phyloP scores from a whole-genome alignment of 208 protist genomes.

The Trichomonas vaginalis region DNA sequence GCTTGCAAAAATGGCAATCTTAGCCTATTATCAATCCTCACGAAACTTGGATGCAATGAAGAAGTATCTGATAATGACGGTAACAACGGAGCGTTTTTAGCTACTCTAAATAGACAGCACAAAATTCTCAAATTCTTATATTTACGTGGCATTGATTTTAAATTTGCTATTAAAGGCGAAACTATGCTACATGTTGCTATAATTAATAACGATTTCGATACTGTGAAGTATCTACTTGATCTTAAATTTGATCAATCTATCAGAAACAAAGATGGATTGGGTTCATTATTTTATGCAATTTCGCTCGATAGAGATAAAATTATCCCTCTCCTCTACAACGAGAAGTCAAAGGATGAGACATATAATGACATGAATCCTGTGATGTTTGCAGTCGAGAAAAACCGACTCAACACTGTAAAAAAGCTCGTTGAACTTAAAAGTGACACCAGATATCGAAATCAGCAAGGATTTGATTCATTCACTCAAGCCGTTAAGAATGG shows the following conservation, averaged over 20 bases:
- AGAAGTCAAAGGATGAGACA: not conserved
- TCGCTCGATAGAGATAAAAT: not conserved
- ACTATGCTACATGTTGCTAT: not conserved
- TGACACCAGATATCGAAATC: not conserved
- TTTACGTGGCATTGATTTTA: not conserved
- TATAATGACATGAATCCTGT: not conserved
- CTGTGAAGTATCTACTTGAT: not conserved
- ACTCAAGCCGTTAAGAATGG: not conserved
- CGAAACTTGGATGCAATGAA: not conserved
- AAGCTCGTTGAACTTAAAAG: not conserved
- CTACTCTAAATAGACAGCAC: not conserved
- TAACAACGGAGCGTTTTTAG: not conserved
- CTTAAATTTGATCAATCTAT: not conserved
- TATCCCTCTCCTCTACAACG: not conserved
- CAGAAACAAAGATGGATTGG: not conserved
- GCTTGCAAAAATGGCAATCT: not conserved
- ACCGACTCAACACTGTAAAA: not conserved
- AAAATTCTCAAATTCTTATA: not conserved
- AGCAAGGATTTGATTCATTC: not conserved
- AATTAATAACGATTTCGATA: not conserved
- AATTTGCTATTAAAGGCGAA: not conserved
- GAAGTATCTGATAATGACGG: not conserved
- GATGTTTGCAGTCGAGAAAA: not conserved
- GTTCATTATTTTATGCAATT: not conserved
- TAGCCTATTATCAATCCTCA: not conserved